Evolutionary conservation across 208 protist species (phyloP), one percentile per base, ranked within the genome.

Genomic region (Leishmania braziliensis): DNA sequence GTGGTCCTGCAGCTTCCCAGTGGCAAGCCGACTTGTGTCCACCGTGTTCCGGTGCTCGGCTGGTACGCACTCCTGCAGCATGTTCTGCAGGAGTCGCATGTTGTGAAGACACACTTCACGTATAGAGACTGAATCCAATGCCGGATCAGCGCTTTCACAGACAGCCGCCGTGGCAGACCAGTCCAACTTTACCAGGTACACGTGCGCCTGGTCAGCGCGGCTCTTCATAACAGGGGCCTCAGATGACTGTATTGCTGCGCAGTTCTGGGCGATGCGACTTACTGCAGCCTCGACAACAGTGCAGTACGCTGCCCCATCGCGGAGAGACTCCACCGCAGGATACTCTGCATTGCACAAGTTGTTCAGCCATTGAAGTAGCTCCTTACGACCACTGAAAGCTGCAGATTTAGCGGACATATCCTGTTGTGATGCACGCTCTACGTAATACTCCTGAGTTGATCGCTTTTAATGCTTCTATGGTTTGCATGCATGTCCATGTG

Each of bases 1-100:
- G 81, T 97, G 94, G 50, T 97, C 94, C 75, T 97, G 94, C 39
- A 97, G 83, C 79, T 95, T 96, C 16, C 94, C 94, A 8, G 80
- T 23, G 0, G 91, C 90, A 23, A 97, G 81, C n/a, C 94, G 91
- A 33, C 81, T 78, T 1, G 90, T 82, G 51, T 97, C 85, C 26
- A 93, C 86, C 48, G 89, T 84, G 29, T 86, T 80, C 1, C 81
- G 80, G 82, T 91, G 86, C 65, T 93, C 88, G 8, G 68, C 50
- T 5, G 92, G 90, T 12, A 96, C 78, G 43, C 90, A 95, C 33
- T 87, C 63, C 36, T 85, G 88, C 62, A 96, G 80, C 84, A 97
- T 91, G 53, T 88, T 76, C 77, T 95, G 91, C 12, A 97, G 78
- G n/a, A 92, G 82, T 23, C 88, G 76, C 77, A 92, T 90, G 75